A percentile compares a stretch with the other conserved stretches of the same genome.
These are phyloP conservation scores for Leccinum fuscescens DNA, from an alignment of 1,284 basidiomycete genomes.

Conservation along the genomic window DNA sequence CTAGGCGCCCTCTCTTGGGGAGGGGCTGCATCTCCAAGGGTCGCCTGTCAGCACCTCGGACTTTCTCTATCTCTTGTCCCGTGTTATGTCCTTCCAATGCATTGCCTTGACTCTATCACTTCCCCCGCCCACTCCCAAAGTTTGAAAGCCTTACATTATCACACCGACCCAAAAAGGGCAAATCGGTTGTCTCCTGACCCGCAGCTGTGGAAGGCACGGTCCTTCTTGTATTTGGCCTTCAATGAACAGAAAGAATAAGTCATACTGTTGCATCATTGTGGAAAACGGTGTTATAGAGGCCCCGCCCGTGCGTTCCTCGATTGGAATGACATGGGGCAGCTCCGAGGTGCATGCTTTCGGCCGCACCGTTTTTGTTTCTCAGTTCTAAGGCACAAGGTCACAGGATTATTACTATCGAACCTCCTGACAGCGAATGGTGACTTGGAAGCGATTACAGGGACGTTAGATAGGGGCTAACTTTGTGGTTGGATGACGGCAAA, in stretches of 20 bases:
- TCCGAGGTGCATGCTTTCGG: slow-evolving; percentile 14
- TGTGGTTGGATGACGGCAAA: slow-evolving; percentile 4
- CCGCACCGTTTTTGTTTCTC: slow-evolving; percentile 1
- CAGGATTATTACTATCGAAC: slow-evolving; percentile 1
- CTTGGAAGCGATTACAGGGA: slow-evolving; percentile 1
- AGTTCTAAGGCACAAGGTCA: slow-evolving; percentile 6
- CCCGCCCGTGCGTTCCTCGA: slow-evolving; percentile 14
- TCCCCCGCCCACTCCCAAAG: not conserved
- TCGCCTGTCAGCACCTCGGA: not conserved
- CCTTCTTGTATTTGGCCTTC: slow-evolving; percentile 5
- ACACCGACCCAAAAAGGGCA: slow-evolving; percentile 5
- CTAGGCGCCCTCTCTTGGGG: not conserved
- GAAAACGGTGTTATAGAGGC: slow-evolving; percentile 18
- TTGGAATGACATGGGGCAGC: not conserved
- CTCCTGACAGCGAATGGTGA: slow-evolving; percentile 4
- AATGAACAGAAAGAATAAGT: slow-evolving; percentile 6
- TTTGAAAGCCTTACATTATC: not conserved
- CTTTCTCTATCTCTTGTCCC: not conserved
- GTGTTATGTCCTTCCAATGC: slow-evolving; percentile 1
- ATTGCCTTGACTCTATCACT: slow-evolving; percentile 1
- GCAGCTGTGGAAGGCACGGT: not conserved
- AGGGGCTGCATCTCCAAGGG: not conserved
- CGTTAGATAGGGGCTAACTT: slow-evolving; percentile 15
- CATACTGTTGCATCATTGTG: not conserved
- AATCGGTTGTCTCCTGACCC: slow-evolving; percentile 9